Conservation (phyloP, 441 rosid genomes). For the Erodium chrysanthum region DNA sequence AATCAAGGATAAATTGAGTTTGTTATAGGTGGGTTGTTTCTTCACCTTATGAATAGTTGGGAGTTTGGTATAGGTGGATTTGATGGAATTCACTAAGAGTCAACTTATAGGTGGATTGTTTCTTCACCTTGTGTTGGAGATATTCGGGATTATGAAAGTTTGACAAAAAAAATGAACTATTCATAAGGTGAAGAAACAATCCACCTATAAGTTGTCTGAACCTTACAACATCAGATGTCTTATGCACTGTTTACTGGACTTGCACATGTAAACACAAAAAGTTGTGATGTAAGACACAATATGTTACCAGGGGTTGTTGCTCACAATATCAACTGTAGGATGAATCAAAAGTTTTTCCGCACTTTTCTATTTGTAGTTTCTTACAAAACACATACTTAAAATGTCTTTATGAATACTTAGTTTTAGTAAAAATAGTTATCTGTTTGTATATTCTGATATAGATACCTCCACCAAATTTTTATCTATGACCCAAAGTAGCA, state of each 20-base stretch:
- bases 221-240: background rate
- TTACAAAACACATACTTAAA: background rate
- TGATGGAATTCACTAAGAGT: no score
- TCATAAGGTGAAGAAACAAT: constrained; percentile 7
- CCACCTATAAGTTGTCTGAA: background rate
- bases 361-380: background rate
- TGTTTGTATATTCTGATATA: background rate
- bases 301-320: background rate
- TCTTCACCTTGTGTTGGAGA: no score
- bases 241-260: background rate
- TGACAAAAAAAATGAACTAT: constrained; percentile 5
- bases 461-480: background rate
- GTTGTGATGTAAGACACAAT: background rate
- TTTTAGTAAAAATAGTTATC: background rate
- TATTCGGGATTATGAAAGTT: no score
- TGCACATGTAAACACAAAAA: background rate
- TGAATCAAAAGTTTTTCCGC: background rate
- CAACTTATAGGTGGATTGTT: no score
- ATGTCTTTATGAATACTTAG: background rate
- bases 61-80: no score
- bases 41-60: no score
- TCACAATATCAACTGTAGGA: background rate
- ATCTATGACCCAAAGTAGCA: background rate
- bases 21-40: no score
- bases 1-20: no score